Base-by-base conservation (phyloP, 768 basidiomycete genomes). In the Cystobasidium tubakii region DNA sequence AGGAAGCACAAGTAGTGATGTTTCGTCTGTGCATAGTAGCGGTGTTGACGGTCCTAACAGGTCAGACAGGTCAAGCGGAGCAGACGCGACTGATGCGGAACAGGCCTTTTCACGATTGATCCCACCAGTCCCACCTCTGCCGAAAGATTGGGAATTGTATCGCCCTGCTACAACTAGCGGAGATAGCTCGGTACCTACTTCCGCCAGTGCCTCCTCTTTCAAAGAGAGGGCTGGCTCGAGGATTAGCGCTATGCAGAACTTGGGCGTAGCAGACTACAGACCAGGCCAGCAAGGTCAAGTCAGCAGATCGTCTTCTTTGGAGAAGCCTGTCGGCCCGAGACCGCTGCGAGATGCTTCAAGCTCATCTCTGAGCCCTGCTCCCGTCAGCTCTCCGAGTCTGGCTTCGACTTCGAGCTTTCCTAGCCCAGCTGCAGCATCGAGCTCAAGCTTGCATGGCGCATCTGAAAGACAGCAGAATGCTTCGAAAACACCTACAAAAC, bases 101-200 rank as follows among this genome's bases (percentile, higher is more conserved):
- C 90, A 7, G 54, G 39, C 23, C 1, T 89, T 90, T 73, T 87
- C 86, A 77, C 82, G 83, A 73, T 78, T 83, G 72, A 93, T 96
- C n/a, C 93, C 93, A 21, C 92, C 92, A 31, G 92, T 95, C 1
- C 93, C 92, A 42, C 93, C 92, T 43, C 83, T 96, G 31, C 92
- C 92, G 53, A 94, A 96, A 83, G 91, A 92, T 78, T 81, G 92
- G 78, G 78, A 80, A 50, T 64, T 74, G 27, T 77, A 77, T 39
- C 75, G 76, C 12, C 76, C 87, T 21, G 85, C 89, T 21, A 82
- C 46, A 17, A 50, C 87, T 29, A 83, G 84, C 54, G 81, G 69
- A 10, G 69, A 71, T 27, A 36, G 31, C 64, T 79, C 83, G 23
- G 86, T 87, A 76, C 86, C 88, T 31, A 74, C 54, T 65, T 60